Conservation (phyloP, 306 rosid species). For the Vigna trinervia region DNA sequence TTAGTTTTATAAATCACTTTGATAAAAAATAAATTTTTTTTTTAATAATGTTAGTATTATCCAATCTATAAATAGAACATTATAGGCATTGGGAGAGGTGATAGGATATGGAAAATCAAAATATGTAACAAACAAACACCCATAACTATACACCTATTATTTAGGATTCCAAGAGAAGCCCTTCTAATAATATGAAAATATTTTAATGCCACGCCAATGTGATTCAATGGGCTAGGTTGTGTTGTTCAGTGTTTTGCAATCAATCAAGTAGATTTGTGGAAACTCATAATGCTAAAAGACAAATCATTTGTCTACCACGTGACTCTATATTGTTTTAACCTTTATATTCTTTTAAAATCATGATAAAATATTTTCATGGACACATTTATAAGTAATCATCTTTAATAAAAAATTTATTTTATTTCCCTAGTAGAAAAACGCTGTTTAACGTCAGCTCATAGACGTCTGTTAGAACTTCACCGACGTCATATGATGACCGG, state of each 20-base stretch:
- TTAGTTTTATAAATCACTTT: neutral
- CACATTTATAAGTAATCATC: no score
- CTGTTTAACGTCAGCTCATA: no score
- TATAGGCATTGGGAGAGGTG: neutral
- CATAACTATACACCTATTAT: neutral
- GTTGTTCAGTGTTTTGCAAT: neutral
- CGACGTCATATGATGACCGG: no score
- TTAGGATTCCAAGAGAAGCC: slow-evolving; percentile 7
- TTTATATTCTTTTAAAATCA: neutral
- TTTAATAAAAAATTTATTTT: no score
- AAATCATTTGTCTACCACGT: slow-evolving; percentile 28
- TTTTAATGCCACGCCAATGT: slow-evolving; percentile 22
- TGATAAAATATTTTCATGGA: no score
- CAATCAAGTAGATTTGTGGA: neutral
- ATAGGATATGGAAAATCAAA: neutral
- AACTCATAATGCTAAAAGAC: slow-evolving; percentile 11
- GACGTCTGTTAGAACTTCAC: no score
- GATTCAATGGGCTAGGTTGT: neutral
- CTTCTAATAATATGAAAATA: neutral
- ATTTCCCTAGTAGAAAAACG: no score
- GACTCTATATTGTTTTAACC: neutral
- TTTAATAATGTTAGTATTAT: neutral
- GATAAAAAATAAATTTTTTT: no score
- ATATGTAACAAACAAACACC: slow-evolving; percentile 6
- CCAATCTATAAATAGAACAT: neutral